Conservation (phyloP, 177 flowering plant genomes). For the Telopea speciosissima region DNA sequence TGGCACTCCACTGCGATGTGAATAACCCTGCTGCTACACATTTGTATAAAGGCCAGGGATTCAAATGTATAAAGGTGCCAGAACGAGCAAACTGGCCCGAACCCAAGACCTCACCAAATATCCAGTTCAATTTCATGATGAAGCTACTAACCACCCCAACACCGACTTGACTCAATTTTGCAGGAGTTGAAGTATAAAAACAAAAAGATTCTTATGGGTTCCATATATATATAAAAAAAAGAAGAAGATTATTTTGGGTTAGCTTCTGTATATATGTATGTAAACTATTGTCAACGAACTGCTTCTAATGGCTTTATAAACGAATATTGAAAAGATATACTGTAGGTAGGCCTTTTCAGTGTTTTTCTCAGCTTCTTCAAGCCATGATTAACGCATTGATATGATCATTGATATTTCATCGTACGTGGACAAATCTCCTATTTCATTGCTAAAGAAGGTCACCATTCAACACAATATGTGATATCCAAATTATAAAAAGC, state of each 20-base stretch:
- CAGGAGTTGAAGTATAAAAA: background rate
- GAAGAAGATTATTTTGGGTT: background rate
- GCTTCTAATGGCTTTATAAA: background rate
- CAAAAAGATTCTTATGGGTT: background rate
- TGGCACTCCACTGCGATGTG: conserved; percentile 80
- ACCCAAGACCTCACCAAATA: conserved; percentile 66
- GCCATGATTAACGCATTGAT: too few species aligned
- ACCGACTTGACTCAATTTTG: conserved; percentile 7
- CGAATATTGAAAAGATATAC: too few species aligned
- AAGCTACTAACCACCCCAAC: conserved; percentile 48
- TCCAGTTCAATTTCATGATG: conserved; percentile 85
- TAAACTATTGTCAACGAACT: background rate
- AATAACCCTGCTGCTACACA: conserved; percentile 63
- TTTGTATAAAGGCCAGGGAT: conserved; percentile 72
- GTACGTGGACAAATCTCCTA: too few species aligned
- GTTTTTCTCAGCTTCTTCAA: too few species aligned
- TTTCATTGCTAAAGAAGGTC: too few species aligned
- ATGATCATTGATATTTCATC: too few species aligned
- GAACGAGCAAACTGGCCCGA: conserved; percentile 89
- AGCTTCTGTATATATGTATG: background rate
- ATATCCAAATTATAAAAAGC: background rate
- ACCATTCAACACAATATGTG: background rate
- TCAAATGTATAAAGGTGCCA: conserved; percentile 69
- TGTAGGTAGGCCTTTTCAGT: too few species aligned
- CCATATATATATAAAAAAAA: too few species aligned